Base-by-base conservation (phyloP, 495 filamentous ascomycete species). In the Amniculicola lignicola region DNA sequence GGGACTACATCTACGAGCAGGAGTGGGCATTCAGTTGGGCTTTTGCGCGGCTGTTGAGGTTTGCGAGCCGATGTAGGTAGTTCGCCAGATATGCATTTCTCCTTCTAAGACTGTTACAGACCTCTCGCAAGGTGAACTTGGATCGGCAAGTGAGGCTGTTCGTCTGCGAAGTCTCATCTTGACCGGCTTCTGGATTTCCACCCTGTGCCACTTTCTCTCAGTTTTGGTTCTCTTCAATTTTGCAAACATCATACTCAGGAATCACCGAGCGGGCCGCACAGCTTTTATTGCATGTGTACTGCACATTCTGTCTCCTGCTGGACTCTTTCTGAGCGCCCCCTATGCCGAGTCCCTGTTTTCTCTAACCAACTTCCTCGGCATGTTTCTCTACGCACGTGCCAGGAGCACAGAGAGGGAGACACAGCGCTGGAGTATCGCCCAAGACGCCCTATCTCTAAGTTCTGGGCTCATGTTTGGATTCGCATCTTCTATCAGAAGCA, bases 11-110 rank as follows among this genome's bases (percentile, higher is more conserved):
- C 9, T 91, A 85, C 71, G 93, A 98, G 71, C 94, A 98, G 72
- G 90, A 96, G 72, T 97, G 91, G 90, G 93, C 94, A 0, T 98
- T 95, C 73, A 85, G 89, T 18, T 81, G 76, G 69, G 82, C 82
- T 1, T 82, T 85, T 54, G 77, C 85, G 3, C 70, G 74, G 39
- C 46, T 81, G 29, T 68, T 90, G 24, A 54, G 63, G 4, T 53
- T 66, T 15, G 49, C 82, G 14, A 63, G 71, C 29, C 71, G 67
- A 59, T 75, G 84, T 86, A 74, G 18, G 36, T n/a, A n/a, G n/a
- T n/a, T n/a, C n/a, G n/a, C n/a, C n/a, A n/a, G n/a, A n/a, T n/a
- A n/a, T n/a, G n/a, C n/a, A n/a, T n/a, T n/a, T n/a, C n/a, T n/a
- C n/a, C n/a, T n/a, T n/a, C n/a, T n/a, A n/a, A n/a, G n/a, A n/a